Conservation (phyloP, 495 filamentous ascomycete species). For the Lasiosphaeria hispida region DNA sequence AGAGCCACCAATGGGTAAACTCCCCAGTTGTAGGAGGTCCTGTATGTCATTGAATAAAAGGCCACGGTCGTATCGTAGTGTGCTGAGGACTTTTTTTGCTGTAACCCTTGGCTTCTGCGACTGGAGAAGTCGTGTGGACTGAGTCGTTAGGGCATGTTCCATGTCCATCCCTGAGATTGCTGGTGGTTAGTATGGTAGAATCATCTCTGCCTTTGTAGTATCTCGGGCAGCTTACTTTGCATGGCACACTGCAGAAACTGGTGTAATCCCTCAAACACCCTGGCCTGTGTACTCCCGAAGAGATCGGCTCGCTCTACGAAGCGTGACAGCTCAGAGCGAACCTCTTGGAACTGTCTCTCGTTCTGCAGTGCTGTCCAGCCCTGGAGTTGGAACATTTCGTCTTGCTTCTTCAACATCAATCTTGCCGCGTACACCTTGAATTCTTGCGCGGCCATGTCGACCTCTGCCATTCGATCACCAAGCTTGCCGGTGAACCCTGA, state of each 20-base stretch:
- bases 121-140: not conserved
- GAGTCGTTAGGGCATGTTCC: too few species aligned
- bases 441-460: conserved; percentile 7
- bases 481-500: conserved; percentile 11
- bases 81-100: not conserved
- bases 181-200: too few species aligned
- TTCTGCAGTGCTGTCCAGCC: not conserved
- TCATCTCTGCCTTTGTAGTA: too few species aligned
- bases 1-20: not conserved
- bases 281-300: not conserved
- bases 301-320: not conserved
- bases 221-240: too few species aligned
- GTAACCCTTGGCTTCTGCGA: not conserved
- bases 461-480: conserved; percentile 9
- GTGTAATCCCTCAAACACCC: too few species aligned
- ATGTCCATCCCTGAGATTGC: not conserved
- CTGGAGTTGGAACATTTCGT: not conserved
- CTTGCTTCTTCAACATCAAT: not conserved
- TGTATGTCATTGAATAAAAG: not conserved
- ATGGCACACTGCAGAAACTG: too few species aligned
- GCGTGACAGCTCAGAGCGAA: not conserved
- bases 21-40: not conserved
- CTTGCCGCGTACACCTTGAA: conserved; percentile 10
- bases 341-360: not conserved
- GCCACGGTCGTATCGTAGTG: not conserved